Evolutionary conservation across 192 early-diverging fungal species (phyloP), one percentile per base, ranked within the genome.

Genomic region (Dissophora globulifera): DNA sequence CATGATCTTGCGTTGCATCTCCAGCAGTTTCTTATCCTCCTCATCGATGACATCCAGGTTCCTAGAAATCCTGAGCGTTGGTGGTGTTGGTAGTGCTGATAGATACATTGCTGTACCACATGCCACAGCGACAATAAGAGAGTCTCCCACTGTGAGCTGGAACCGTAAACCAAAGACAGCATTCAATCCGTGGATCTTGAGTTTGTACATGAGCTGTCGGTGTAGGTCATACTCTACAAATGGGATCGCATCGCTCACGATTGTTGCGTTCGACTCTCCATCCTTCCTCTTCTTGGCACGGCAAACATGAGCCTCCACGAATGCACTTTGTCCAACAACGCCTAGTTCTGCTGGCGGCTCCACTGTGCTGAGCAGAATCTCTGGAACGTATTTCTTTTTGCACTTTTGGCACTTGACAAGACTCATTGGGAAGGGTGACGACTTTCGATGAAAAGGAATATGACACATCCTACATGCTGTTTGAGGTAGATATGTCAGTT

Each of bases 161-260:
- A 84, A 84, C 30, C 74, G 76, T 12, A 85, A 74, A 0, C 91
- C 91, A 79, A 92, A 94, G 13, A 94, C 84, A 3, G 91, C 87
- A 45, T 94, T 94, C 56, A 93, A 78, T 8, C 91, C 91, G 60
- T 90, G 85, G 16, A 93, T 87, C 41, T 88, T 86, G 23, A 93
- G 84, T 58, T 93, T 93, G 79, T 90, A 92, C 69, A 91, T 83
- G 13, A 94, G 79, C 61, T 94, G 93, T 29, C 92, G 82, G 69
- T 94, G 92, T 23, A 94, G 64, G 57, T 94, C 93, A 81, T 93
- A 94, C 64, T 94, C 91, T 2, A 89, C 82, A 58, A 94, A 94
- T 1, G 93, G 93, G 42, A 94, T 85, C 0, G 92, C 86, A 46
- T 94, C 93, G 76, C 87, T 89, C 43, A 93, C 86, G 50, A 86